Base-by-base conservation (phyloP, 352 stramenopile species). In the Pythium periplocum region DNA sequence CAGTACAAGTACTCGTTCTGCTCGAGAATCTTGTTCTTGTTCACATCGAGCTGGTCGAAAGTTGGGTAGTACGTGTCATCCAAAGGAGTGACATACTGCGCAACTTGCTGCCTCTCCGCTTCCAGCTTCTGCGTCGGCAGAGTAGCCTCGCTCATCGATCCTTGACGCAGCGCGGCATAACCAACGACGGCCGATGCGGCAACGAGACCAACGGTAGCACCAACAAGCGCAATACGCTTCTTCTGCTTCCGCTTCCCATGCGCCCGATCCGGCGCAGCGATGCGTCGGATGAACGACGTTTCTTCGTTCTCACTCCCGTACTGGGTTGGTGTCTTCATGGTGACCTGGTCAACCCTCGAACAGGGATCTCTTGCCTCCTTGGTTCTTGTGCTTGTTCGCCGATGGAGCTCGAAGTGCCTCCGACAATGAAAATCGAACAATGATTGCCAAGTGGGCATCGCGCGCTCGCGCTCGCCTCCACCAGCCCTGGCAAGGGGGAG, bases 271-370 rank as follows among this genome's bases (percentile, higher is more conserved):
- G 74, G 74, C 35, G 64, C 61, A 3, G 64, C 71, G 47, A 83
- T 71, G 46, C 74, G 74, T 31, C 71, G 69, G 57, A 83, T 78
- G 68, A 85, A 85, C 51, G 57, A 67, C 36, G 62, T 72, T 33
- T 85, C 71, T 57, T 85, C 75, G 61, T 83, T 86, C 45, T 81
- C 64, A 39, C 64, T 81, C 42, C 73, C 73, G 63, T 86, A 86
- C 45, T 62, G 58, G 32, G 53, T 71, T 26, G 72, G 66, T 53
- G 61, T 68, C 68, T 86, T 84, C 73, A 86, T 84, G 38, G 48
- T 68, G 5, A n/a, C 43, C 17, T 45, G 48, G 17, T 26, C 17
- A 26, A 26, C 17, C 17, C 17, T 26, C 17, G 17, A 26, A 26
- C 17, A 26, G 17, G 17, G 17, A 26, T 26, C 17, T 26, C 17